A percentile compares a stretch with the other conserved stretches of the same genome.
These are phyloP conservation scores for Leishmania guyanensis DNA, from an alignment of 208 protist genomes.

Conservation along the genomic window DNA sequence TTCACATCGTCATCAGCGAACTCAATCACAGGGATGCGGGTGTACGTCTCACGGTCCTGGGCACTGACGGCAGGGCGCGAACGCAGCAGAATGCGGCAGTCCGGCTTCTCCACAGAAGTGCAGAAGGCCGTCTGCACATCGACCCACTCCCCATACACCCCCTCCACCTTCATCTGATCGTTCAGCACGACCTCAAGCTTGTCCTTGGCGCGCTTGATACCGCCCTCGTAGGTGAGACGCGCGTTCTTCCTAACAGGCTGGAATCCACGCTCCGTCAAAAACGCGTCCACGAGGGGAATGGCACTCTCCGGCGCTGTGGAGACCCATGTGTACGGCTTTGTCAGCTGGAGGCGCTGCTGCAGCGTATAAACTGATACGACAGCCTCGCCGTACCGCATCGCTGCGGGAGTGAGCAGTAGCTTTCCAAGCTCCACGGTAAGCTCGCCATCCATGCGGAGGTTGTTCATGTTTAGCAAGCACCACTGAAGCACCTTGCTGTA, in stretches of 20 bases:
- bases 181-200: slow-evolving; percentile 61
- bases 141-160: slow-evolving; percentile 73
- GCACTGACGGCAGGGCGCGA: slow-evolving; percentile 59
- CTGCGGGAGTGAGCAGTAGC: slow-evolving; percentile 61
- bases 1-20: slow-evolving; percentile 79
- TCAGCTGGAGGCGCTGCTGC: slow-evolving; percentile 90
- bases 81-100: slow-evolving; percentile 76
- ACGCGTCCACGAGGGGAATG: slow-evolving; percentile 43
- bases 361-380: slow-evolving; percentile 86
- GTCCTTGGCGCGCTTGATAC: slow-evolving; percentile 78
- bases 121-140: slow-evolving; percentile 81
- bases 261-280: slow-evolving; percentile 69
- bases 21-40: slow-evolving; percentile 56
- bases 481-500: slow-evolving; percentile 93
- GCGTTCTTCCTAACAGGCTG: slow-evolving; percentile 31
- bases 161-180: slow-evolving; percentile 60
- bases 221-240: slow-evolving; percentile 75
- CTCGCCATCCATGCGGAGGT: slow-evolving; percentile 91
- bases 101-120: slow-evolving; percentile 62
- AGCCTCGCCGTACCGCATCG: slow-evolving; percentile 43
- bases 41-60: slow-evolving; percentile 73
- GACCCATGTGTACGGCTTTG: slow-evolving; percentile 85
- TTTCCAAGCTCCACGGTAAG: slow-evolving; percentile 78
- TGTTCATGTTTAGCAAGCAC: slow-evolving; percentile 92
- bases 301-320: slow-evolving; percentile 60